phyloP scores from a whole-genome alignment of 352 stramenopile genomes.

The Phytophthora megakarya region DNA sequence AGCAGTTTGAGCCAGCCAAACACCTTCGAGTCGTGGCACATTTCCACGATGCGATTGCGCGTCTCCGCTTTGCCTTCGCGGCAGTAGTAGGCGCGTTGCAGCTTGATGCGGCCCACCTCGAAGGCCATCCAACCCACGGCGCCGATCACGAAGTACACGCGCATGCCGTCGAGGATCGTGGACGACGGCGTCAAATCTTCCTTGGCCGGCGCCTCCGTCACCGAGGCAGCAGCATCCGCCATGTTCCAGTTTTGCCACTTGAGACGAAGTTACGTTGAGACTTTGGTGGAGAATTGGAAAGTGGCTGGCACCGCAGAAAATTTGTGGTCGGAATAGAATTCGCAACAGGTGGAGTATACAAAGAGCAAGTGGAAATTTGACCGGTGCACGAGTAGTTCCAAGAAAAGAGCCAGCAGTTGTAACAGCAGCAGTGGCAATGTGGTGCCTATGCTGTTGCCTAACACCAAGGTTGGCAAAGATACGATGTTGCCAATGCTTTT shows the following conservation, averaged over 20 bases:
- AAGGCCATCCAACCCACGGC: slow-evolving; percentile 69
- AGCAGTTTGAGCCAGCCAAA: slow-evolving; percentile 66
- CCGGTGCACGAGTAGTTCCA: slow-evolving; percentile 3
- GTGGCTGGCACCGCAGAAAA: slow-evolving; percentile 12
- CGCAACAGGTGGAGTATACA: slow-evolving; percentile 1
- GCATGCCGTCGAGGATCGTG: slow-evolving; percentile 71
- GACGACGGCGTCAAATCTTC: slow-evolving; percentile 65
- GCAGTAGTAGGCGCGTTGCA: slow-evolving; percentile 74
- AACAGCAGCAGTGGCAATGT: not conserved
- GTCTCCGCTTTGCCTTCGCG: slow-evolving; percentile 70
- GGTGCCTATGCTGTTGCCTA: no score
- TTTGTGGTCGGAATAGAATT: slow-evolving; percentile 6
- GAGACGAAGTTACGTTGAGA: no score
- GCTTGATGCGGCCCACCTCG: slow-evolving; percentile 59
- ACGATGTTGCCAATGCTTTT: no score
- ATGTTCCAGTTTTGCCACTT: slow-evolving; percentile 5
- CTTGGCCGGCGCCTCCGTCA: slow-evolving; percentile 37
- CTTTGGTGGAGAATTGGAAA: slow-evolving; percentile 14
- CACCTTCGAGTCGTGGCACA: slow-evolving; percentile 36
- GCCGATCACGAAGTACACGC: slow-evolving; percentile 71
- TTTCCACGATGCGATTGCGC: slow-evolving; percentile 46
- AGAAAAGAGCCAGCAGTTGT: slow-evolving; percentile 31
- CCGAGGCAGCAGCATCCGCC: slow-evolving; percentile 38
- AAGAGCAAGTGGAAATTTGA: slow-evolving; percentile 15
- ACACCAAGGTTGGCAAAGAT: no score